Evolutionary conservation across 2,329 filamentous ascomycete species (phyloP).

Genomic region (Hypomyces perniciosus): DNA sequence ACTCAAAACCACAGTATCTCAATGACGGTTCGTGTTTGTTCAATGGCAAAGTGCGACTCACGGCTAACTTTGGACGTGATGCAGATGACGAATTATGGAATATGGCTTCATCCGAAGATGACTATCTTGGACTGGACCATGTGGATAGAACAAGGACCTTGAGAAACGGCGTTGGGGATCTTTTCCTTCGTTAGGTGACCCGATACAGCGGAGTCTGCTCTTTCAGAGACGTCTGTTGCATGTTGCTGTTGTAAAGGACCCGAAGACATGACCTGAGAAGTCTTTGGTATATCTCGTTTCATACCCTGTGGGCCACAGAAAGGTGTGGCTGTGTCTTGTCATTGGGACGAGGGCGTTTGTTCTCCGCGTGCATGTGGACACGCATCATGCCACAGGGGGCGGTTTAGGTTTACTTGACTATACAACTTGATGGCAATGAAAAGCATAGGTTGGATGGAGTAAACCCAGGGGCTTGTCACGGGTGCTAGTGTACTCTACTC

Average conservation of each 20-base stretch:
- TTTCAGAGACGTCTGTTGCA: neutral
- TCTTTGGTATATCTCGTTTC: slow-evolving; percentile 13
- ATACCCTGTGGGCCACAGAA: slow-evolving; percentile 8
- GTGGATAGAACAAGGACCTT: slow-evolving; percentile 53
- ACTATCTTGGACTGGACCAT: slow-evolving; percentile 61
- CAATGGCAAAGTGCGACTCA: neutral
- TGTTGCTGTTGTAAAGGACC: slow-evolving; percentile 1
- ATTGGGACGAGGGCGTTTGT: slow-evolving; percentile 11
- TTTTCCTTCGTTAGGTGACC: slow-evolving; percentile 46
- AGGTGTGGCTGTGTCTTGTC: slow-evolving; percentile 2
- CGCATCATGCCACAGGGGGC: slow-evolving; percentile 9
- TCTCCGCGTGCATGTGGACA: slow-evolving; percentile 14
- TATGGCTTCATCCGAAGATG: slow-evolving; percentile 47
- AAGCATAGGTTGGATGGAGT: neutral
- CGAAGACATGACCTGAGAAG: slow-evolving; percentile 3
- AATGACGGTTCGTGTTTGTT: slow-evolving; percentile 61
- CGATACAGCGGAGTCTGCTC: neutral
- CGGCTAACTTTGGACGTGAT: slow-evolving; percentile 16
- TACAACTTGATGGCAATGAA: neutral
- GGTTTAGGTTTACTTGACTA: slow-evolving; percentile 9
- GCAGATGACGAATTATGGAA: slow-evolving; percentile 56
- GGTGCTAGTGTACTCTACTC: too few species aligned
- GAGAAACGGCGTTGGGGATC: slow-evolving; percentile 55
- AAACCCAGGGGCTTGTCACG: too few species aligned
- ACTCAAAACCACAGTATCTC: slow-evolving; percentile 74